Conservation (phyloP, 495 filamentous ascomycete genomes). For the Acidiella bohemica region DNA sequence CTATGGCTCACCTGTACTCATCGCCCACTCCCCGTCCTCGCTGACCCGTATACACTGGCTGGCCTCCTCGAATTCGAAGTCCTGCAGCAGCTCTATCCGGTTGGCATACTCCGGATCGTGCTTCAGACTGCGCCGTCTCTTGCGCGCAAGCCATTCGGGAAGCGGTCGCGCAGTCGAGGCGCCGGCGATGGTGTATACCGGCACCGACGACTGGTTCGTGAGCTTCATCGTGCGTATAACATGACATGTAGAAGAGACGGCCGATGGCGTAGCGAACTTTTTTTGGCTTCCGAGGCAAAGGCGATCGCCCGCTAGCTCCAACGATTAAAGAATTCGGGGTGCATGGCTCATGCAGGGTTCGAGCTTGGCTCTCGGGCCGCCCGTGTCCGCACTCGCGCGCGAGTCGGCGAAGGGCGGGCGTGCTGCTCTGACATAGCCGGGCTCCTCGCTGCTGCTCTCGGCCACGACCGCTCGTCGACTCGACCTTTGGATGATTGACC, state of each 20-base stretch:
- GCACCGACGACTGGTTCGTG: conserved; percentile 72
- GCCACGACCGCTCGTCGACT: background rate
- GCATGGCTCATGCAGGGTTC: background rate
- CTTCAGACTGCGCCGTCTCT: conserved; percentile 85
- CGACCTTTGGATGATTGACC: too few species aligned
- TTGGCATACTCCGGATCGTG: conserved; percentile 85
- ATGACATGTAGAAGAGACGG: background rate
- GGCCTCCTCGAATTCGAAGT: conserved; percentile 98
- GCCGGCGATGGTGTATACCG: conserved; percentile 92
- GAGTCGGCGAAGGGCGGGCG: background rate
- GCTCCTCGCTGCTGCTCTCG: background rate
- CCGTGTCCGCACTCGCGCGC: background rate
- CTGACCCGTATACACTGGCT: conserved; percentile 80
- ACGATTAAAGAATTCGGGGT: background rate
- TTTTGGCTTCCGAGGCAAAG: background rate
- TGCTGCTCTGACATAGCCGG: background rate
- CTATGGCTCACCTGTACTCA: conserved; percentile 66
- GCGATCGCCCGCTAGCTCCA: background rate
- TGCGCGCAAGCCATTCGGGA: conserved; percentile 87
- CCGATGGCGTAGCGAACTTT: conserved; percentile 3
- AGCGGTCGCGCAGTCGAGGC: conserved; percentile 79
- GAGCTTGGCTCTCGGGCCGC: background rate
- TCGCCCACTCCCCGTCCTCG: conserved; percentile 96
- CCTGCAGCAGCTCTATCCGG: conserved; percentile 87
- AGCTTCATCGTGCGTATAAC: conserved; percentile 55